These are phyloP conservation scores for Apophysomyces trapeziformis DNA, from an alignment of 371 early-diverging fungal species.

Conservation along the genomic window DNA sequence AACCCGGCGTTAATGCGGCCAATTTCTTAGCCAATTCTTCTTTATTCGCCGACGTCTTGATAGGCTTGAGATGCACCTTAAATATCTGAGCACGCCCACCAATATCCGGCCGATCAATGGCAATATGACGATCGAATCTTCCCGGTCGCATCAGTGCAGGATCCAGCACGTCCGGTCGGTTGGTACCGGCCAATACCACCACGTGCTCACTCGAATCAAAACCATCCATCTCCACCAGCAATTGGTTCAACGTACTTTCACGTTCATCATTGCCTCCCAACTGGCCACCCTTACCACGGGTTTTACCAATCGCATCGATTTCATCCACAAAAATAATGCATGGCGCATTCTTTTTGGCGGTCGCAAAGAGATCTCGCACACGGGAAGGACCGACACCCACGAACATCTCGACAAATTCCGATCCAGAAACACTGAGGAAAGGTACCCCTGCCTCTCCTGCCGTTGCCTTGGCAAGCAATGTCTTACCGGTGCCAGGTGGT, in stretches of 20 bases:
- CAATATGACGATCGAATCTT: constrained; percentile 98
- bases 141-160: constrained; percentile 96
- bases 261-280: constrained; percentile 98
- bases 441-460: constrained; percentile 99
- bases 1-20: constrained; percentile 97
- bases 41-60: constrained; percentile 21
- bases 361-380: constrained; percentile 96
- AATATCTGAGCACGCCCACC: constrained; percentile 95
- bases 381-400: constrained; percentile 99
- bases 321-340: constrained; percentile 99
- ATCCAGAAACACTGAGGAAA: constrained; percentile 97
- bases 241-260: constrained; percentile 96
- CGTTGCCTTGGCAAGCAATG: constrained; percentile 97
- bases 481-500: constrained; percentile 99
- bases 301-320: constrained; percentile 99
- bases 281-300: constrained; percentile 91
- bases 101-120: constrained; percentile 96
- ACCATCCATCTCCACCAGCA: constrained; percentile 99
- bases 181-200: constrained; percentile 95
- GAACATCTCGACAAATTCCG: constrained; percentile 99
- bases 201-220: constrained; percentile 91
- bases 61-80: constrained; percentile 93
- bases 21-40: constrained; percentile 27
- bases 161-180: constrained; percentile 92
- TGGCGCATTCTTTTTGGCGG: constrained; percentile 96